Evolutionary conservation across 2,329 filamentous ascomycete genomes (phyloP).

Genomic region (Nigrograna mackinnonii): DNA sequence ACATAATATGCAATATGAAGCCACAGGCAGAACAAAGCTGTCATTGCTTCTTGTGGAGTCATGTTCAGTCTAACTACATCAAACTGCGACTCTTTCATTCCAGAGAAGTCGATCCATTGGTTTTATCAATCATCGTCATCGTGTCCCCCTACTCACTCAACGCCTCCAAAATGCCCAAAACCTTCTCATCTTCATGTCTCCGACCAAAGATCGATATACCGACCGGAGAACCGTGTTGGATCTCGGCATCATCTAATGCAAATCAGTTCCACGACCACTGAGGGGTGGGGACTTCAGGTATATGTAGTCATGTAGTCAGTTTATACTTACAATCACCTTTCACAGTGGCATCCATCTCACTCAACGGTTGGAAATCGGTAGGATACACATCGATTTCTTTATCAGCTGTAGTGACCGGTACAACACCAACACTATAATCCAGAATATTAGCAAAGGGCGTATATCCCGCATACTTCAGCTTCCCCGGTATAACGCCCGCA

Average conservation of each 20-base stretch:
- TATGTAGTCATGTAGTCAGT: too few species aligned
- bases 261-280: too few species aligned
- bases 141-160: too few species aligned
- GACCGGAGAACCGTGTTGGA: background rate
- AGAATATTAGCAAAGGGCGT: slow-evolving; percentile 1
- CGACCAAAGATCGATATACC: background rate
- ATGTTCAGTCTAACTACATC: too few species aligned
- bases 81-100: too few species aligned
- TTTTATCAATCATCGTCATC: too few species aligned
- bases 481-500: background rate
- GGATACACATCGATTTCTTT: slow-evolving; percentile 9
- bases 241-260: background rate
- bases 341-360: background rate
- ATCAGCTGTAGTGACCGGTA: slow-evolving; percentile 18
- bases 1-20: too few species aligned
- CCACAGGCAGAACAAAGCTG: too few species aligned
- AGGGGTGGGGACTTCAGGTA: too few species aligned
- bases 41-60: too few species aligned
- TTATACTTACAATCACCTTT: background rate
- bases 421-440: slow-evolving; percentile 9
- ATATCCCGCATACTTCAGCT: slow-evolving; percentile 1
- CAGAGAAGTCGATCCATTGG: too few species aligned
- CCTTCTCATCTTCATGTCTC: background rate
- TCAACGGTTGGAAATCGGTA: background rate
- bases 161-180: background rate